phyloP scores from a whole-genome alignment of 768 basidiomycete genomes.

The Obba rivulosa region DNA sequence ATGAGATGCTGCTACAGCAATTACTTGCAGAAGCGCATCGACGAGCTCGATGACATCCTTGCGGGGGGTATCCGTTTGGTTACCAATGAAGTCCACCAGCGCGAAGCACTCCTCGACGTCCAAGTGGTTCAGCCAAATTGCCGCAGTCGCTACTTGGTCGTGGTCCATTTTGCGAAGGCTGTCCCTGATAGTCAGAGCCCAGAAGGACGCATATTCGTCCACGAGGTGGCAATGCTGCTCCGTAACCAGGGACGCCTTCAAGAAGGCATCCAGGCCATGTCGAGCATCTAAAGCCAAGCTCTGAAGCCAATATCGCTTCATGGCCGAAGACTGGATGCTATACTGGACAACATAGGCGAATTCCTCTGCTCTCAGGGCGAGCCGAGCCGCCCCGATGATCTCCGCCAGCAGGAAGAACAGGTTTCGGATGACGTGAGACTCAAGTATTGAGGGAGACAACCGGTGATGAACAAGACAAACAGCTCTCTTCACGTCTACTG shows the following conservation, averaged over 20 bases:
- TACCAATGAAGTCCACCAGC: constrained; percentile 37
- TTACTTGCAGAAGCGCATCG: constrained; percentile 28
- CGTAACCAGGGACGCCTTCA: too few species aligned
- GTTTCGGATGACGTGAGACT: too few species aligned
- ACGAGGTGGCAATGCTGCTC: too few species aligned
- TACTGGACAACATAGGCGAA: not conserved
- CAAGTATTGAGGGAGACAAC: not conserved
- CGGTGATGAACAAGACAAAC: constrained; percentile 33
- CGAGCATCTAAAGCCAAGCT: too few species aligned
- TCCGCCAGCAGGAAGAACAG: not conserved
- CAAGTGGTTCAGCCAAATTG: constrained; percentile 56
- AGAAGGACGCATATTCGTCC: too few species aligned
- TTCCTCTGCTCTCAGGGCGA: not conserved
- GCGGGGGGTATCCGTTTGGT: constrained; percentile 1
- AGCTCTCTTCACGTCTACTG: constrained; percentile 30
- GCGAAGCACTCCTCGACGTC: constrained; percentile 33
- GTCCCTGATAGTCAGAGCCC: too few species aligned
- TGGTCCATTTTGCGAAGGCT: too few species aligned
- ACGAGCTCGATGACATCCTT: constrained; percentile 21
- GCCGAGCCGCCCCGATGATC: not conserved
- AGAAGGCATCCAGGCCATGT: too few species aligned
- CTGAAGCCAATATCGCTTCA: not conserved
- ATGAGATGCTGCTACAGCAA: not conserved
- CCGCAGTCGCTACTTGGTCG: constrained; percentile 8
- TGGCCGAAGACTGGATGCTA: not conserved